Conservation (phyloP, 495 filamentous ascomycete genomes). For the Podospora pseudocomata region DNA sequence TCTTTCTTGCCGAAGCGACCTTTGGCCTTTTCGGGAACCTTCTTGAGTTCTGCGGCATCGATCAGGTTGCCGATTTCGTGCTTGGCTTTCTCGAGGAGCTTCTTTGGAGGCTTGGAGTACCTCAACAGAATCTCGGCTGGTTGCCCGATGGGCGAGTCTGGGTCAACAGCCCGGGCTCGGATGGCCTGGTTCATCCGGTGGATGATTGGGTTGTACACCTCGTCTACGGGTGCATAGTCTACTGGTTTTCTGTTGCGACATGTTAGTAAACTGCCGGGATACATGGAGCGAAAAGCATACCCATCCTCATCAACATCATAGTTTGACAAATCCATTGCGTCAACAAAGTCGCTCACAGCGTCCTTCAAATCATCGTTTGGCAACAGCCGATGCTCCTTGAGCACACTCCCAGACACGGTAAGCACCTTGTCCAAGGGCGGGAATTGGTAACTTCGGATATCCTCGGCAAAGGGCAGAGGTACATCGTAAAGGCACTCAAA, state of each 20-base stretch:
- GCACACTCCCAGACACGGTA: slow-evolving; percentile 80
- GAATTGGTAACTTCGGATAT: slow-evolving; percentile 83
- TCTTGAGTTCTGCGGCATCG: slow-evolving; percentile 75
- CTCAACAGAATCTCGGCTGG: slow-evolving; percentile 64
- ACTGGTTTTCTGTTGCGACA: slow-evolving; percentile 50
- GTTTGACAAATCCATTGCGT: slow-evolving; percentile 82
- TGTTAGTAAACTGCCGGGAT: slow-evolving; percentile 29
- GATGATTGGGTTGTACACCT: slow-evolving; percentile 85
- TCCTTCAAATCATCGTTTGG: slow-evolving; percentile 68
- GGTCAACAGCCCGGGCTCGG: slow-evolving; percentile 73
- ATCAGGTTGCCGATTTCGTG: slow-evolving; percentile 62
- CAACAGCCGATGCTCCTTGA: slow-evolving; percentile 82
- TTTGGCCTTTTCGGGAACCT: slow-evolving; percentile 82
- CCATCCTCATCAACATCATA: slow-evolving; percentile 62
- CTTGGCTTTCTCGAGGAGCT: slow-evolving; percentile 54
- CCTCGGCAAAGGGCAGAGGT: slow-evolving; percentile 91
- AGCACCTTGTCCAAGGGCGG: slow-evolving; percentile 84
- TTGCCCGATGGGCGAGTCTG: slow-evolving; percentile 62
- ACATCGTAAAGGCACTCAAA: slow-evolving; percentile 88
- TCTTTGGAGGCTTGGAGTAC: slow-evolving; percentile 69
- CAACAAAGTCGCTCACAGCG: slow-evolving; percentile 87
- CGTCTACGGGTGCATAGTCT: slow-evolving; percentile 76
- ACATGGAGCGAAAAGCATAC: slow-evolving; percentile 37
- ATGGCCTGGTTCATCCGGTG: slow-evolving; percentile 86
- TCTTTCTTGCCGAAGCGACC: slow-evolving; percentile 63